Percentiles rank a stretch among this genome's conserved stretches.
Conservation (phyloP, 2,329 filamentous ascomycete genomes). For the Monilinia vaccinii-corymbosi region DNA sequence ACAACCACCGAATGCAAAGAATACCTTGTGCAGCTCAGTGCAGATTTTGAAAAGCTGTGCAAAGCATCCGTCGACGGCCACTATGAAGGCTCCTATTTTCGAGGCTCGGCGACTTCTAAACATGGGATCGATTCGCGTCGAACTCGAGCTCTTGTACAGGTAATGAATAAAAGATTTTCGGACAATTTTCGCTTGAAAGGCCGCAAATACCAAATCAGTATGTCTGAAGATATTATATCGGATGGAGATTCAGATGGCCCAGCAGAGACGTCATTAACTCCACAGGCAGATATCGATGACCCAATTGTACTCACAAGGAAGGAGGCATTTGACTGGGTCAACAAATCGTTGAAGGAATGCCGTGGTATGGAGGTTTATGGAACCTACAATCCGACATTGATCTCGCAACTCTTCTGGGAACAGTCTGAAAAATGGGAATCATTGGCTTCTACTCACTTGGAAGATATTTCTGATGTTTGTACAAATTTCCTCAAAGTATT, state of each 20-base stretch:
- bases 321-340: conserved; percentile 22
- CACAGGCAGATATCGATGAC: not conserved
- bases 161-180: not conserved
- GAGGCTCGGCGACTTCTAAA: not conserved
- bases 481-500: conserved; percentile 1
- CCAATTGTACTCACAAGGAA: conserved; percentile 13
- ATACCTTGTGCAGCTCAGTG: conserved; percentile 26
- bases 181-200: not conserved
- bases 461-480: conserved; percentile 16
- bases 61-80: conserved; percentile 28
- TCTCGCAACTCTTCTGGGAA: conserved; percentile 34
- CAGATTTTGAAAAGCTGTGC: conserved; percentile 26
- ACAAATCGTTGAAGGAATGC: conserved; percentile 16
- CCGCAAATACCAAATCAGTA: not conserved
- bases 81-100: conserved; percentile 29
- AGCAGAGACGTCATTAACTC: not conserved
- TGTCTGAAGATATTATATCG: not conserved
- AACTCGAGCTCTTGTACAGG: not conserved
- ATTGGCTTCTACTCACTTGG: conserved; percentile 24
- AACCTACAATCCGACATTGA: conserved; percentile 32
- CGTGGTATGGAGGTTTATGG: conserved; percentile 32
- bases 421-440: conserved; percentile 31
- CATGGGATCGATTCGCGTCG: not conserved
- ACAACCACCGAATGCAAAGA: conserved; percentile 16
- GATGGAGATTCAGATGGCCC: not conserved